These are phyloP conservation scores for Digitaria exilis DNA, from an alignment of 202 grass and related monocot genomes.

Conservation along the genomic window DNA sequence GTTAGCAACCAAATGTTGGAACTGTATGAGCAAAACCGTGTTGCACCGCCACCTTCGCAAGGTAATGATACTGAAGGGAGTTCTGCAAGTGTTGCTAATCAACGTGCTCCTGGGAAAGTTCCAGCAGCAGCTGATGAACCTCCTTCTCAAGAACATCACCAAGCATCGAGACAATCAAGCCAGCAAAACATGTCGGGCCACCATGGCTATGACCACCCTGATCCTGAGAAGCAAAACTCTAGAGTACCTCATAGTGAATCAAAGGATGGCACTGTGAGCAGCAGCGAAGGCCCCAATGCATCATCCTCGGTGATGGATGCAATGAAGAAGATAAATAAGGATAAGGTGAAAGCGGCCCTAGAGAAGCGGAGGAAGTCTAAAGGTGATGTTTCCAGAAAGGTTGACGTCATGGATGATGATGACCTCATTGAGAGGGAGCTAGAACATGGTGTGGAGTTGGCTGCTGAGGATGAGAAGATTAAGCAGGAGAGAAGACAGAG, in stretches of 20 bases:
- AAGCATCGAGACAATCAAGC: slow-evolving; percentile 30
- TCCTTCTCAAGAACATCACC: slow-evolving; percentile 17
- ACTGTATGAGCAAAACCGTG: slow-evolving; percentile 79
- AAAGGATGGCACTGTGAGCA: slow-evolving; percentile 14
- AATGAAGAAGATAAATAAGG: slow-evolving; percentile 63
- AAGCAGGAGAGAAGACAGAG: slow-evolving; percentile 45
- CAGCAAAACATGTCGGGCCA: slow-evolving; percentile 19
- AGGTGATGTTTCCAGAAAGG: slow-evolving; percentile 53
- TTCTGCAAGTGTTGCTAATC: slow-evolving; percentile 53
- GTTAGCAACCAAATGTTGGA: slow-evolving; percentile 98
- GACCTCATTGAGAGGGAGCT: slow-evolving; percentile 80
- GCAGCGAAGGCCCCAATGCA: slow-evolving; percentile 43
- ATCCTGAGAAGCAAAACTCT: slow-evolving; percentile 43
- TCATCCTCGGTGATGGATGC: slow-evolving; percentile 58
- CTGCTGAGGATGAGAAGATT: slow-evolving; percentile 53
- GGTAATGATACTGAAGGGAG: slow-evolving; percentile 63
- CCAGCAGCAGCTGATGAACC: slow-evolving; percentile 39
- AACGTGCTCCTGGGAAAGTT: slow-evolving; percentile 43
- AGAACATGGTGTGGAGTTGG: slow-evolving; percentile 76
- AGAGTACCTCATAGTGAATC: slow-evolving; percentile 30
- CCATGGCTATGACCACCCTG: slow-evolving; percentile 31
- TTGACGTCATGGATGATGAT: slow-evolving; percentile 64
- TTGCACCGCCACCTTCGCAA: slow-evolving; percentile 39
- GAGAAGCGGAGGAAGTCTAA: slow-evolving; percentile 57
- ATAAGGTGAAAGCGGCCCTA: slow-evolving; percentile 68